Evolutionary conservation across 495 filamentous ascomycete species (phyloP).

Genomic region (Neurospora sp.): DNA sequence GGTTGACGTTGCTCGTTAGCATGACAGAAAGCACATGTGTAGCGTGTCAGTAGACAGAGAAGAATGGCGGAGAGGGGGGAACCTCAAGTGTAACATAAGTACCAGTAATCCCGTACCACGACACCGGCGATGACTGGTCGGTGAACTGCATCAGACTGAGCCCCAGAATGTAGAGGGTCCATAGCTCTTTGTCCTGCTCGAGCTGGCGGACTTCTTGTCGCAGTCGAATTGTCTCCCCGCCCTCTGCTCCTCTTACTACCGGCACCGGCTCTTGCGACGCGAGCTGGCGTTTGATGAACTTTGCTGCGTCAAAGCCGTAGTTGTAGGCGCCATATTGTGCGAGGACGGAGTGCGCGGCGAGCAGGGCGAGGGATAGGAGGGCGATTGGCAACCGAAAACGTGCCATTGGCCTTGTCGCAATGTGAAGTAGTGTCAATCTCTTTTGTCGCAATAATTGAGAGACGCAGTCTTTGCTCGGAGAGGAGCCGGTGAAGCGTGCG

Average conservation of each 20-base stretch:
- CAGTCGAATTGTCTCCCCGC: conserved; percentile 9
- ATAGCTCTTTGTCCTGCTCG: conserved; percentile 44
- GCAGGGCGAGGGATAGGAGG: background rate
- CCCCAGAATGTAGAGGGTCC: conserved; percentile 50
- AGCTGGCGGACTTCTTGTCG: conserved; percentile 46
- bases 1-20: background rate
- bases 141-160: conserved; percentile 44
- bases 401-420: conserved; percentile 1
- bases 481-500: background rate
- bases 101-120: conserved; percentile 50
- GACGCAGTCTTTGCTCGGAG: background rate
- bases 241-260: conserved; percentile 12
- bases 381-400: conserved; percentile 1
- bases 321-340: conserved; percentile 23
- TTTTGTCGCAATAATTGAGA: background rate
- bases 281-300: conserved; percentile 16
- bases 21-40: background rate
- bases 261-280: conserved; percentile 1
- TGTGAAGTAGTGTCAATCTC: background rate
- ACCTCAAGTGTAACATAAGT: background rate
- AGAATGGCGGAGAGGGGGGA: background rate
- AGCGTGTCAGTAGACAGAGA: conserved; percentile 2
- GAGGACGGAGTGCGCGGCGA: background rate
- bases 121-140: conserved; percentile 40
- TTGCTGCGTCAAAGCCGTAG: conserved; percentile 29